Base-by-base conservation (phyloP, 2,329 filamentous ascomycete genomes). In the Sarocladium brachiariae region DNA sequence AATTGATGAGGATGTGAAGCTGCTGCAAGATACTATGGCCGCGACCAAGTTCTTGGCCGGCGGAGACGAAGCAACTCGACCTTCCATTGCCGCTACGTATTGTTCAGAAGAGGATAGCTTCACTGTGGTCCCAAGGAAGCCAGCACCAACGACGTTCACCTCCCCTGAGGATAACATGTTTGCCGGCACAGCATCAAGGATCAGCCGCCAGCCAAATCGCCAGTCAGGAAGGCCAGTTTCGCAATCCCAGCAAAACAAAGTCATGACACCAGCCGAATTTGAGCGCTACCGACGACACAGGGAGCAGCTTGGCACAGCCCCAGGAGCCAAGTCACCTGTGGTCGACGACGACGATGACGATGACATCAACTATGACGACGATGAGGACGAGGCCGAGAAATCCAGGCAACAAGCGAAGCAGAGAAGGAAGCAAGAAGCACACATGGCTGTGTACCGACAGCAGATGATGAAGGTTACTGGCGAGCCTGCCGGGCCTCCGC, bases 391-490 rank as follows among this genome's bases (percentile, higher is more conserved):
- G 55, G 65, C 77, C 1, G 89, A 95, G 61, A 88, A 87, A 61
- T 81, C 82, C 24, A 85, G 77, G 62, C 78, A 87, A 62, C 76
- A 86, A 43, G 81, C 85, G 16, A 87, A 84, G 63, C 88, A 93
- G 64, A 77, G 90, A 55, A 81, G 83, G 60, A 93, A 91, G 72
- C 90, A 96, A 64, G 89, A 95, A 66, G 90, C 90, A 11, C 89
- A 93, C 64, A 84, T 96, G 74, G 79, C 89, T 1, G 85, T 95
- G 2, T 95, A 95, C 65, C 81, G 90, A 52, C 90, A 96, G 65
- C 87, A 93, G 67, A 96, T 95, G 90, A 95, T 92, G 87, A 95
- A 95, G 69, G 86, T 93, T 25, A 95, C 89, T 1, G 90, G 90
- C 45, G 88, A 92, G 58, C 50, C 75, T 4, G 45, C 55, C 5